Evolutionary conservation across 192 early-diverging fungal genomes (phyloP).

Genomic region (Spinellus fusiger): DNA sequence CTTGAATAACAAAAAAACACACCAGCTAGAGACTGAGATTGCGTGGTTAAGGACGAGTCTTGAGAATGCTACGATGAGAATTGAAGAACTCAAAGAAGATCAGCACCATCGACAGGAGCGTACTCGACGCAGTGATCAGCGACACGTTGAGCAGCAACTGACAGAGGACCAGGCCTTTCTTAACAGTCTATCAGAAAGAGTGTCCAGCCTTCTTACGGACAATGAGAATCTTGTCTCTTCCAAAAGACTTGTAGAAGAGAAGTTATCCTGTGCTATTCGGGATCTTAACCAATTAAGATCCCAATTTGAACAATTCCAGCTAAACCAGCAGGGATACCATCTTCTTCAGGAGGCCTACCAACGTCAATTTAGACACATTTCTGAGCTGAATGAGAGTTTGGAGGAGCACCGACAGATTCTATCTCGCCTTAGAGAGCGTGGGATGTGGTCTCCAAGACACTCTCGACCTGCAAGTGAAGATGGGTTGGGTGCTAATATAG

Average conservation of each 20-base stretch:
- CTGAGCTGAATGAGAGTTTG: slow-evolving; percentile 23
- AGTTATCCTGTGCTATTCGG: not conserved
- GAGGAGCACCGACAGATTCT: slow-evolving; percentile 34
- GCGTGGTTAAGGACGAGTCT: slow-evolving; percentile 8
- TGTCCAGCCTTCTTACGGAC: slow-evolving; percentile 1
- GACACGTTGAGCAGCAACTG: slow-evolving; percentile 7
- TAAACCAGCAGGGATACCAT: slow-evolving; percentile 21
- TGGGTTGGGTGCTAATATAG: no score
- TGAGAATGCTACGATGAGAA: slow-evolving; percentile 20
- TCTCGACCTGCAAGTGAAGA: not conserved
- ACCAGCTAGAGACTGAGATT: slow-evolving; percentile 23
- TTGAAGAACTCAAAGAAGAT: slow-evolving; percentile 26
- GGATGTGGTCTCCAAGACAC: not conserved
- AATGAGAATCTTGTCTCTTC: slow-evolving; percentile 4
- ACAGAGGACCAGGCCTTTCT: slow-evolving; percentile 9
- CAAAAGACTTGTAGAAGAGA: slow-evolving; percentile 7
- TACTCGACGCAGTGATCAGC: not conserved
- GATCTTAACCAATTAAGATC: slow-evolving; percentile 1
- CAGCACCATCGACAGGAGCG: slow-evolving; percentile 6
- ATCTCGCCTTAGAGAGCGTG: slow-evolving; percentile 6
- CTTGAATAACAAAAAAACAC: slow-evolving; percentile 10
- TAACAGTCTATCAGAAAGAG: not conserved
- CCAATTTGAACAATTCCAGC: slow-evolving; percentile 15
- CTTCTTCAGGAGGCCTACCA: slow-evolving; percentile 23
- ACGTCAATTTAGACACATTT: slow-evolving; percentile 24